A percentile compares a stretch with the other conserved stretches of the same genome.
These are phyloP conservation scores for Septoria linicola DNA, from an alignment of 2,329 filamentous ascomycete genomes.

Conservation along the genomic window DNA sequence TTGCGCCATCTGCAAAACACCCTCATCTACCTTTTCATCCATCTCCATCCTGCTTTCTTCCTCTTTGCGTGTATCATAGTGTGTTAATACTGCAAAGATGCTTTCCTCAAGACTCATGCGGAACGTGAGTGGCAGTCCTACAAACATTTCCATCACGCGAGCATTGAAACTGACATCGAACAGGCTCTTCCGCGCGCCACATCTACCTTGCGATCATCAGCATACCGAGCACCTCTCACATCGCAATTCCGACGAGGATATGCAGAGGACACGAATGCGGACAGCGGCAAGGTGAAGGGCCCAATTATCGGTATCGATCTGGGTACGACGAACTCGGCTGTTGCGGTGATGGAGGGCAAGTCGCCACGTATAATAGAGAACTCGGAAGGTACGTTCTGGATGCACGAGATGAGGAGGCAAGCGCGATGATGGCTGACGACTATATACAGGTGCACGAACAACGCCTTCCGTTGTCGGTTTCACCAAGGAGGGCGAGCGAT, in stretches of 20 bases:
- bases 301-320: conserved; percentile 97
- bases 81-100: conserved; percentile 34
- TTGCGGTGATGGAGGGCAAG: conserved; percentile 98
- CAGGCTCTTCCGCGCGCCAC: conserved; percentile 39
- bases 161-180: conserved; percentile 27
- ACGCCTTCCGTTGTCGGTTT: conserved; percentile 95
- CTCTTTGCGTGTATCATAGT: conserved; percentile 26
- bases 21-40: conserved; percentile 13
- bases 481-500: conserved; percentile 88
- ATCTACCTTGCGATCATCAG: conserved; percentile 39
- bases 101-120: conserved; percentile 39
- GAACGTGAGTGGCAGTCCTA: conserved; percentile 33
- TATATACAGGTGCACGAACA: conserved; percentile 70
- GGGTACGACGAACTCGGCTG: conserved; percentile 96
- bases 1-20: conserved; percentile 8
- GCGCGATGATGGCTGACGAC: conserved; percentile 20
- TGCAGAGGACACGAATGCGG: conserved; percentile 51
- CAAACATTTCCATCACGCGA: conserved; percentile 31
- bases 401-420: conserved; percentile 10
- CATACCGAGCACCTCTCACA: conserved; percentile 63
- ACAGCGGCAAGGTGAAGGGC: conserved; percentile 83
- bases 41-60: conserved; percentile 14
- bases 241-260: conserved; percentile 72
- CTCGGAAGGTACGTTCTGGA: conserved; percentile 69
- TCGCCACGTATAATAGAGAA: conserved; percentile 95